Evolutionary conservation across 2,329 filamentous ascomycete genomes (phyloP), one percentile per base, ranked within the genome.

Genomic region (Venturia pyrina): DNA sequence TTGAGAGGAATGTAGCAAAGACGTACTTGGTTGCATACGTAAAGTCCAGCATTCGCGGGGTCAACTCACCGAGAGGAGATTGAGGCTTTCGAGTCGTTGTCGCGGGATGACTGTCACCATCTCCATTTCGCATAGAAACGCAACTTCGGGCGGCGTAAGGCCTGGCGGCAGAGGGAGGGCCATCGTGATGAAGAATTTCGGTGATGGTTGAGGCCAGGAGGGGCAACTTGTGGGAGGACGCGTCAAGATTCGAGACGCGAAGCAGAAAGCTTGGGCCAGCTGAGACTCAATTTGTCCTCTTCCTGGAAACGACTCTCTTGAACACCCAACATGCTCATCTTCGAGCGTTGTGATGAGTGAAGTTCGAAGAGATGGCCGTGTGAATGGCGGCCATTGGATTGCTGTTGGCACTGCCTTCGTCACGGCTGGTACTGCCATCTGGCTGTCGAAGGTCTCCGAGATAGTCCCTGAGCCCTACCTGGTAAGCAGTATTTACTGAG

Each of bases 61-160:
- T 71, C 71, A 67, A 85, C 89, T 81, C 82, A 98, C 95, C 70
- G 89, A 87, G 65, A 99, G 85, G 68, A 99, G 84, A 71, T 90
- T 83, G 69, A 99, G 89, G 70, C 86, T 86, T 70, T 97, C 92
- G 64, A 99, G 87, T 69, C 90, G 86, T 76, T 98, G 93, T 65
- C 95, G 90, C 44, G 95, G 95, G 62, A 98, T 87, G 28, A 99
- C 85, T 0, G 93, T 97, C 66, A 99, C 89, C 72, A 91, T 85
- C 79, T 98, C 93, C 92, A 97, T 98, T 80, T 99, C 95, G 77
- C 93, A 96, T 37, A 98, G 81, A 74, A 98, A 99, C 63, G 92
- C 90, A 59, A 96, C 89, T 79, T 99, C 95, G 69, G 90, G 83
- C 67, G 95, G 91, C 71, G 90, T 89, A 57, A 97, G 83, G 76